Percentiles rank a stretch among this genome's conserved stretches.
These are phyloP conservation scores for Malus hybrid DNA, from an alignment of 331 rosid genomes.

Conservation along the genomic window DNA sequence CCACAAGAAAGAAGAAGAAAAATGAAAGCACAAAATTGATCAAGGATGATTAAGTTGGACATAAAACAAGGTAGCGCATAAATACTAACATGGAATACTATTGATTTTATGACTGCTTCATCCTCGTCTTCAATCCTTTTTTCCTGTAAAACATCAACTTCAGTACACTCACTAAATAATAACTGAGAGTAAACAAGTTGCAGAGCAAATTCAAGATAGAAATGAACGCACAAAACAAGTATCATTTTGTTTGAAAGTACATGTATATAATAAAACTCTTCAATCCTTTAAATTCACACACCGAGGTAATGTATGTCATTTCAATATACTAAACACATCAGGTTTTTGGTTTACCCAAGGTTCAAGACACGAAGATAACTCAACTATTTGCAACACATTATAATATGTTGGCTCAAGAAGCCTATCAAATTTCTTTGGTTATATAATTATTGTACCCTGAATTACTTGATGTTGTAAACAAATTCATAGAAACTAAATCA, in stretches of 20 bases:
- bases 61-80: neutral
- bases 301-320: neutral
- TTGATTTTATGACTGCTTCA: slow-evolving; percentile 68
- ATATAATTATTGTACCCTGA: neutral
- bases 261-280: neutral
- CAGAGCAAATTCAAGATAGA: neutral
- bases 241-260: neutral
- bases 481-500: neutral
- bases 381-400: neutral
- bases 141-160: slow-evolving; percentile 36
- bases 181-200: neutral
- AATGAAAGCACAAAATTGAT: neutral
- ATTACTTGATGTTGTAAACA: neutral
- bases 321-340: neutral
- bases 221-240: neutral
- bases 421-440: neutral
- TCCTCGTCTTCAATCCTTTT: slow-evolving; percentile 77
- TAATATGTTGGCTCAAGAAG: neutral
- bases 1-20: neutral
- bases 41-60: neutral
- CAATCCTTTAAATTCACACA: neutral
- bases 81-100: slow-evolving; percentile 54
- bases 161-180: neutral
- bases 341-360: neutral
- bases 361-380: neutral